phyloP scores from a whole-genome alignment of 164 flowering plant genomes.

The Vitis cinerea region DNA sequence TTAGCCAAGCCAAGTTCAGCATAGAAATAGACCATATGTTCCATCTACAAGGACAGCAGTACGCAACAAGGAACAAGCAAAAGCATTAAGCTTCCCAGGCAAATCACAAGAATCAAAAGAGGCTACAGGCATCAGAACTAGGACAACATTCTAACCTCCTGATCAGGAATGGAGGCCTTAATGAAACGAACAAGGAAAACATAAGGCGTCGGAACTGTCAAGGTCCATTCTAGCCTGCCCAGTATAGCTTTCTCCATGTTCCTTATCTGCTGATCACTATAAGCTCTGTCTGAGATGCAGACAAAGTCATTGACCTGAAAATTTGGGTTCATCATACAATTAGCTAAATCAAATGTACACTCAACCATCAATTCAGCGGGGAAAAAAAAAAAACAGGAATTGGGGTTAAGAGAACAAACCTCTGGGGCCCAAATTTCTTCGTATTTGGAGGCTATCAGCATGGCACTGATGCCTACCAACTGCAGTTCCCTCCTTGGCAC shows the following conservation, averaged over 20 bases:
- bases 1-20: conserved; percentile 56
- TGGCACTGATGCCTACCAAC: conserved; percentile 44
- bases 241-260: conserved; percentile 60
- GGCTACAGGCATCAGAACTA: too few species aligned
- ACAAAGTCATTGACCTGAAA: conserved; percentile 58
- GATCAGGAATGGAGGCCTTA: conserved; percentile 49
- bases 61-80: too few species aligned
- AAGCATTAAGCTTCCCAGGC: too few species aligned
- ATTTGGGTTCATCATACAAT: background rate
- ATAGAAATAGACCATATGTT: conserved; percentile 44
- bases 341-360: background rate
- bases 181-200: conserved; percentile 57
- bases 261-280: conserved; percentile 41
- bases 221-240: conserved; percentile 51
- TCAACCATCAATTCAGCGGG: background rate
- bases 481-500: conserved; percentile 43
- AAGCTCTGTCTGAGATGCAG: conserved; percentile 54
- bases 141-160: conserved; percentile 21
- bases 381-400: background rate
- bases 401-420: conserved; percentile 12
- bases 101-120: too few species aligned
- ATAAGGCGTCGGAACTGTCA: conserved; percentile 68
- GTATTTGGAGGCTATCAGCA: conserved; percentile 54
- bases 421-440: conserved; percentile 65
- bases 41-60: conserved; percentile 28